Conservation (phyloP, 805 yeast genomes). For the Teunomyces panamensis region DNA sequence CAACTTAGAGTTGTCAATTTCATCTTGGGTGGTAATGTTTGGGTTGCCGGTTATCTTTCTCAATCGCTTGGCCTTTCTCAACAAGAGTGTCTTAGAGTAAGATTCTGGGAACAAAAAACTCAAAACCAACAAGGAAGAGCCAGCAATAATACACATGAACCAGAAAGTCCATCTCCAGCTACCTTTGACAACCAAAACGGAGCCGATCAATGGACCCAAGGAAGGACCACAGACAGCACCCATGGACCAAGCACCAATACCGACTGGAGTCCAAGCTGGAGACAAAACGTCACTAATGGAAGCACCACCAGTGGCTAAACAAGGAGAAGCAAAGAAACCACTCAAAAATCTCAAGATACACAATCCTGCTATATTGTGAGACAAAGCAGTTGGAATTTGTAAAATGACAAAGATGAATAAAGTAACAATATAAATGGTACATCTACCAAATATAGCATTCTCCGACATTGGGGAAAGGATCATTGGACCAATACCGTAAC, state of each 20-base stretch:
- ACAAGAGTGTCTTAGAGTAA: slow-evolving; percentile 40
- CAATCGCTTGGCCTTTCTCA: slow-evolving; percentile 47
- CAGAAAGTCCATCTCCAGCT: slow-evolving; percentile 57
- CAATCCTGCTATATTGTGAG: slow-evolving; percentile 48
- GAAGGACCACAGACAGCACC: slow-evolving; percentile 56
- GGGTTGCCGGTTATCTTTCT: slow-evolving; percentile 48
- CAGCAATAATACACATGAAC: slow-evolving; percentile 44
- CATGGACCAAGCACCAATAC: slow-evolving; percentile 50
- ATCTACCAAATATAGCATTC: slow-evolving; percentile 51
- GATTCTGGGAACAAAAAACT: slow-evolving; percentile 47
- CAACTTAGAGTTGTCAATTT: slow-evolving; percentile 24
- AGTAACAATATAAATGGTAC: slow-evolving; percentile 46
- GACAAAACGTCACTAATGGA: slow-evolving; percentile 48
- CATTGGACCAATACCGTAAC: slow-evolving; percentile 62
- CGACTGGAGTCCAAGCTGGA: slow-evolving; percentile 42
- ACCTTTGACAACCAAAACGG: slow-evolving; percentile 44
- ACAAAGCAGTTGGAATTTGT: slow-evolving; percentile 57
- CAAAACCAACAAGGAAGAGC: slow-evolving; percentile 33
- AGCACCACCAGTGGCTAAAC: slow-evolving; percentile 59
- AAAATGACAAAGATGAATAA: slow-evolving; percentile 46
- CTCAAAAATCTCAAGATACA: slow-evolving; percentile 49
- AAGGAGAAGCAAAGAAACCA: slow-evolving; percentile 57
- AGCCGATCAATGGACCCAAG: slow-evolving; percentile 56
- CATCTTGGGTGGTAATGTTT: slow-evolving; percentile 42
- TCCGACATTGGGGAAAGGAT: slow-evolving; percentile 59